Evolutionary conservation across 2,329 filamentous ascomycete species (phyloP), one percentile per base, ranked within the genome.

Genomic region (Pseudogymnoascus sp.): DNA sequence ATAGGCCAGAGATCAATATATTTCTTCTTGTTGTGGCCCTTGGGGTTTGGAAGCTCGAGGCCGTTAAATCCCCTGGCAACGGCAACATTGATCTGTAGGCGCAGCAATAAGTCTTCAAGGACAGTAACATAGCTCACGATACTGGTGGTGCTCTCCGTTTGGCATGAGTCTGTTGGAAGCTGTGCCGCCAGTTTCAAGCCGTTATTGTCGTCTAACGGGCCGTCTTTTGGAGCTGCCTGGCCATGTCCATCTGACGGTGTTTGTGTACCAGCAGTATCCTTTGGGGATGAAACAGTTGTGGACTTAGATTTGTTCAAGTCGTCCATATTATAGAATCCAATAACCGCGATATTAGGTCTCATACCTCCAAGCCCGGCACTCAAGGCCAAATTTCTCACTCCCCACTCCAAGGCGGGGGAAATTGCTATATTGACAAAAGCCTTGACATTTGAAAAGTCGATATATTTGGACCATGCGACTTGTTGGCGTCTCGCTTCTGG

Each of bases 1-100:
- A 96, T 94, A 0, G 91, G 91, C 91, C 91, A 96, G 4, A 96
- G 77, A 70, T 96, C 91, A 65, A 96, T 90, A 69, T 88, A 93
- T 69, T 86, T 90, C 71, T 93, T 93, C 3, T 77, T 78, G 61
- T 87, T 84, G 5, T 69, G 62, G 16, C 72, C 70, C 3, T 80
- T 81, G 9, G 58, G 58, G 19, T 83, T 79, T 0, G 91, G 91
- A 0, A 91, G 83, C 69, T 94, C 89, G 1, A 96, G 77, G 1
- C 84, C 76, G 60, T 91, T 85, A 66, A 95, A 96, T 0, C 90
- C 91, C 70, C 90, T 91, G 0, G 89, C 91, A 39, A 96, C 82
- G 1, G 90, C 91, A 25, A 95, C 90, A 69, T 96, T 96, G 63
- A 94, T 86, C 61, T 90, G 88, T 64, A 93, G 80, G 33, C 86